Evolutionary conservation across 208 protist genomes (phyloP).

Genomic region (Trypanosoma cruzi): DNA sequence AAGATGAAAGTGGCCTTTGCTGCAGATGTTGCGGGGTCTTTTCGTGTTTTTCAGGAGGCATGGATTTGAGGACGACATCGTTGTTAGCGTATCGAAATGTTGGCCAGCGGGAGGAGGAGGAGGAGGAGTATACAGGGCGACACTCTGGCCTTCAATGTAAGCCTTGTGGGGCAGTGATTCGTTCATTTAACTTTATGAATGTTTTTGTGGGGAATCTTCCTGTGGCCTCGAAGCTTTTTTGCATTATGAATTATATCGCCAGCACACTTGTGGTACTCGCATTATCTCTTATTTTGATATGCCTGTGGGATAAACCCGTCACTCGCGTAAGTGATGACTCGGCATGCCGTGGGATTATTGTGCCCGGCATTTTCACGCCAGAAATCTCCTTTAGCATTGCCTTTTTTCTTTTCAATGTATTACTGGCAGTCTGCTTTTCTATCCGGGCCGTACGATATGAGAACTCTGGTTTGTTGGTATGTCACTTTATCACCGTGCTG

Average conservation of each 20-base stretch:
- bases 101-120: background rate
- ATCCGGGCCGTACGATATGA: slow-evolving; percentile 62
- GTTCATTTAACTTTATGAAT: slow-evolving; percentile 29
- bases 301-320: slow-evolving; percentile 15
- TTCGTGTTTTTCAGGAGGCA: background rate
- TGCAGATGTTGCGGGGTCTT: slow-evolving; percentile 10
- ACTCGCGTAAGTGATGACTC: slow-evolving; percentile 34
- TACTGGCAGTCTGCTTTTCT: slow-evolving; percentile 41
- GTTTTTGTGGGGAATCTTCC: slow-evolving; percentile 32
- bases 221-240: slow-evolving; percentile 27
- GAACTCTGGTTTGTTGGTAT: slow-evolving; percentile 48
- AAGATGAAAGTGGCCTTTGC: slow-evolving; percentile 18
- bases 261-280: slow-evolving; percentile 19
- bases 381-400: slow-evolving; percentile 49
- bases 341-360: slow-evolving; percentile 39
- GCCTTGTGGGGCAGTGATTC: slow-evolving; percentile 3
- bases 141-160: slow-evolving; percentile 3
- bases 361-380: slow-evolving; percentile 33
- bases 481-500: slow-evolving; percentile 40
- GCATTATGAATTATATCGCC: slow-evolving; percentile 41
- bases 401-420: slow-evolving; percentile 48
- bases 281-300: slow-evolving; percentile 10
- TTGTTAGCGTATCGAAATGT: background rate
- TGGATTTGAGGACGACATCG: background rate
- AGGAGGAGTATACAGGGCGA: background rate